Conservation (phyloP, 345 rosid species). For the Hibiscus mutabilis region DNA sequence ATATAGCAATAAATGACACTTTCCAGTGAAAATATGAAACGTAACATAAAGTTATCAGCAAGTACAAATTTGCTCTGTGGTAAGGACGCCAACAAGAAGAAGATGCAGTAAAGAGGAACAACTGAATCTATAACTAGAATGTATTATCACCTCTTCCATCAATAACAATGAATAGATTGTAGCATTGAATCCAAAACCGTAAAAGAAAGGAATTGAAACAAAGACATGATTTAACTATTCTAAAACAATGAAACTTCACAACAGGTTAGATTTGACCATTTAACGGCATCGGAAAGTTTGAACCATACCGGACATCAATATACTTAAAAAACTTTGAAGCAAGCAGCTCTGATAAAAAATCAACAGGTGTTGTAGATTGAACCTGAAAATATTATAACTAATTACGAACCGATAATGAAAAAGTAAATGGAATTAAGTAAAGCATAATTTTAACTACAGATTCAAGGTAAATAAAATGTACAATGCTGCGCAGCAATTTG, state of each 20-base stretch:
- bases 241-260: background rate
- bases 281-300: background rate
- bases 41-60: background rate
- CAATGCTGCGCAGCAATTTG: constrained; percentile 55
- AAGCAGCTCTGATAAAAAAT: constrained; percentile 44
- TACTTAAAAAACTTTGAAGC: constrained; percentile 66
- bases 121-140: background rate
- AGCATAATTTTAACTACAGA: too few relatives aligned
- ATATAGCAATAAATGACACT: constrained; percentile 1
- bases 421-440: background rate
- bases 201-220: background rate
- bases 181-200: too few relatives aligned
- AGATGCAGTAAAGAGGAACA: background rate
- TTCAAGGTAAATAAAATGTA: constrained; percentile 25
- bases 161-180: background rate
- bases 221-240: background rate
- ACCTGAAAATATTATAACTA: constrained; percentile 36
- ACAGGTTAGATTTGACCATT: background rate
- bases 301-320: constrained; percentile 62
- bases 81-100: background rate
- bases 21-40: background rate
- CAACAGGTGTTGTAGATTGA: constrained; percentile 33
- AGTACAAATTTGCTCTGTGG: background rate
- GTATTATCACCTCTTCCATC: background rate
- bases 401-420: background rate